A percentile compares a stretch with the other conserved stretches of the same genome.
phyloP scores from a whole-genome alignment of 805 yeast genomes.

The Candida khao-thaluensis region DNA sequence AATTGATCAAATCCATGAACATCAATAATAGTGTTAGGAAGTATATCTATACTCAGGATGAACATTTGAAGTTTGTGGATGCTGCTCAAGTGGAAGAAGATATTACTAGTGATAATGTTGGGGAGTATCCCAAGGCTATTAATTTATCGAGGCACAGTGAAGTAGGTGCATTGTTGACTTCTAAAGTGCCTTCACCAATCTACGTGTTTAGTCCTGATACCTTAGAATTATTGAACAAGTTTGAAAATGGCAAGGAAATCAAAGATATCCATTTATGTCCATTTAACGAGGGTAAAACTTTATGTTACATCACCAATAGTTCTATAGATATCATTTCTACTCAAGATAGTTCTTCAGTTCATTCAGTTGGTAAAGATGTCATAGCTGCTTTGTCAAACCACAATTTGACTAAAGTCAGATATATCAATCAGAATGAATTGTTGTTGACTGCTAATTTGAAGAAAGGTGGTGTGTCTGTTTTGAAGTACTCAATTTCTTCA shows the following conservation, averaged over 20 bases:
- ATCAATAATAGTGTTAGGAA: slow-evolving; percentile 72
- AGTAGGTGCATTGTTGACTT: slow-evolving; percentile 67
- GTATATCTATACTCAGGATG: slow-evolving; percentile 52
- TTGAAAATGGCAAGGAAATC: slow-evolving; percentile 47
- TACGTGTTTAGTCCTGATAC: slow-evolving; percentile 58
- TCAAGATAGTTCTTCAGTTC: slow-evolving; percentile 37
- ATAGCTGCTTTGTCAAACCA: slow-evolving; percentile 15
- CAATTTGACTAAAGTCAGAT: slow-evolving; percentile 44
- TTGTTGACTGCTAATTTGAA: slow-evolving; percentile 33
- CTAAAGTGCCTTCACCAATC: slow-evolving; percentile 61
- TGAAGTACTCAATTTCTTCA: slow-evolving; percentile 44
- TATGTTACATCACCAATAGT: slow-evolving; percentile 60
- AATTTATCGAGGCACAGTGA: slow-evolving; percentile 57
- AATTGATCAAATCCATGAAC: slow-evolving; percentile 53
- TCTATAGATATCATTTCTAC: slow-evolving; percentile 54
- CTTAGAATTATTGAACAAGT: slow-evolving; percentile 53
- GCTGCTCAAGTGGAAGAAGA: slow-evolving; percentile 58
- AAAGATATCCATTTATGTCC: slow-evolving; percentile 69
- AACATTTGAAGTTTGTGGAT: slow-evolving; percentile 59
- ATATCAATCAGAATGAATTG: slow-evolving; percentile 32
- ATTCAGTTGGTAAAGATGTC: slow-evolving; percentile 23
- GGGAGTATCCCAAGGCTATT: slow-evolving; percentile 65
- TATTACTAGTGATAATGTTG: slow-evolving; percentile 30
- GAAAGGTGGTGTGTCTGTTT: slow-evolving; percentile 40
- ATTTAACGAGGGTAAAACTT: slow-evolving; percentile 52